phyloP scores from a whole-genome alignment of 768 basidiomycete species.

The Agrocybe chaxingu region DNA sequence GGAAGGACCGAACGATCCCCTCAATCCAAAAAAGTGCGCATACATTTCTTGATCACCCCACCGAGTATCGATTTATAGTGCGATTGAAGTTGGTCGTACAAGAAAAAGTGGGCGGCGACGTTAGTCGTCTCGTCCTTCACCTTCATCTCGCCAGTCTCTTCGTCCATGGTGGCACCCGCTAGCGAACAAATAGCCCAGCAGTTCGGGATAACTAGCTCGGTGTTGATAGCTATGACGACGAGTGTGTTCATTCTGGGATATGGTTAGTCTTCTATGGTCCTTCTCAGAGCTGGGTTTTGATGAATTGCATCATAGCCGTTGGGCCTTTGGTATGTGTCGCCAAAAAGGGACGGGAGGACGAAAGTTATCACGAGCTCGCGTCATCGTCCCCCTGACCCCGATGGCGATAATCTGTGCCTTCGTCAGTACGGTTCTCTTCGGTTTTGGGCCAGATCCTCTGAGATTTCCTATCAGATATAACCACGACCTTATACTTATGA shows the following conservation, averaged over 20 bases:
- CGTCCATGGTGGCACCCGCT: slow-evolving; percentile 74
- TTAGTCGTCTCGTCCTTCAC: slow-evolving; percentile 65
- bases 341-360: no score
- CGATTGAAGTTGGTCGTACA: slow-evolving; percentile 62
- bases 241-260: slow-evolving; percentile 55
- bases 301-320: slow-evolving; percentile 33
- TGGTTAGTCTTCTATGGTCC: slow-evolving; percentile 31
- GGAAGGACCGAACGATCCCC: slow-evolving; percentile 59
- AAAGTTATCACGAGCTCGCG: no score
- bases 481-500: no score
- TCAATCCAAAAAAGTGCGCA: slow-evolving; percentile 57
- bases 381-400: no score
- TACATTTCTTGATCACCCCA: neutral
- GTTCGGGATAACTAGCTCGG: slow-evolving; percentile 51
- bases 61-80: no score
- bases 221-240: slow-evolving; percentile 51
- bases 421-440: no score
- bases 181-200: slow-evolving; percentile 42
- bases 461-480: no score
- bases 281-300: neutral
- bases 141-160: slow-evolving; percentile 66
- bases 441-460: no score
- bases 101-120: slow-evolving; percentile 63
- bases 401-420: no score
- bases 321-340: slow-evolving; percentile 40